Conservation (phyloP, 2,329 filamentous ascomycete genomes). For the Tolypocladium ophioglossoides region DNA sequence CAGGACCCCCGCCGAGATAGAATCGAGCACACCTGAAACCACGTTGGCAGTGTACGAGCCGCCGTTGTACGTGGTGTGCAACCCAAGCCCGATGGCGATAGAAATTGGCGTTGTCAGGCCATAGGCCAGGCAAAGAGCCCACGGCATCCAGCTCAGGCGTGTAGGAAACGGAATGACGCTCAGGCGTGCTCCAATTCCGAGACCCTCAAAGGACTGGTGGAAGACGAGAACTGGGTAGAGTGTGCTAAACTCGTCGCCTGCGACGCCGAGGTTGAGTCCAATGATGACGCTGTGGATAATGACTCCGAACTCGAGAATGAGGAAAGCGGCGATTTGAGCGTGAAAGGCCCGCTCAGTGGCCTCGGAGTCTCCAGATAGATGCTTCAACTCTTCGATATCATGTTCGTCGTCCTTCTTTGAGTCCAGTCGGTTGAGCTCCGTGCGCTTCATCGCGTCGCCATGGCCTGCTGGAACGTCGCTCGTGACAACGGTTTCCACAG, state of each 20-base stretch:
- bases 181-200: slow-evolving; percentile 51
- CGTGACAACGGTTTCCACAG: not conserved
- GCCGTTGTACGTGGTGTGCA: slow-evolving; percentile 20
- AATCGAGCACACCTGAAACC: not conserved
- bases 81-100: slow-evolving; percentile 37
- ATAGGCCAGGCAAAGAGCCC: slow-evolving; percentile 35
- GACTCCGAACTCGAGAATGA: slow-evolving; percentile 48
- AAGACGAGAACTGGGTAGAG: slow-evolving; percentile 52
- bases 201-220: slow-evolving; percentile 53
- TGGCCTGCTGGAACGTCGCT: not conserved
- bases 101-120: slow-evolving; percentile 41
- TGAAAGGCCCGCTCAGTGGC: slow-evolving; percentile 4
- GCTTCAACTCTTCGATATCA: not conserved
- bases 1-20: not conserved
- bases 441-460: not conserved
- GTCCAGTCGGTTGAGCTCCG: not conserved
- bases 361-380: not conserved
- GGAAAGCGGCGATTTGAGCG: slow-evolving; percentile 33
- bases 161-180: slow-evolving; percentile 41
- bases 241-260: slow-evolving; percentile 43
- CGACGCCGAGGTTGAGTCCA: slow-evolving; percentile 50
- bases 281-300: slow-evolving; percentile 56
- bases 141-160: slow-evolving; percentile 32
- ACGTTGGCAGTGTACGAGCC: not conserved
- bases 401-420: not conserved